Conservation (phyloP, 306 rosid species). For the Malus orientalis region DNA sequence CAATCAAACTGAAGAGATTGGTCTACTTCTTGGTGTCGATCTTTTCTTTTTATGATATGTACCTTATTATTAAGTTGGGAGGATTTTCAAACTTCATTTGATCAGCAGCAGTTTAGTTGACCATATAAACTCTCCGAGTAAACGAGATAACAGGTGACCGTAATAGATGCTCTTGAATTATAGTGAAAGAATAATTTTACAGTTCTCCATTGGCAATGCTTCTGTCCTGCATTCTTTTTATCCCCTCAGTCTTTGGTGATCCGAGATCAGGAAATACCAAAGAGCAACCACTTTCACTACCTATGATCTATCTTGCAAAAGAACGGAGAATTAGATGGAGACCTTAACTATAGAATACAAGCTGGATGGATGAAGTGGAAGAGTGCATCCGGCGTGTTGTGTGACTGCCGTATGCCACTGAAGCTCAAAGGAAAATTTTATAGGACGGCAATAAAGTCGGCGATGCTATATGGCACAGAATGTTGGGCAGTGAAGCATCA, state of each 20-base stretch:
- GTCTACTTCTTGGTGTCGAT: neutral
- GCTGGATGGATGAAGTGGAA: too few relatives aligned
- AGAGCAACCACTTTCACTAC: too few relatives aligned
- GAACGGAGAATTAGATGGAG: too few relatives aligned
- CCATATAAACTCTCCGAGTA: neutral
- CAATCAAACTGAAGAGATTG: slow-evolving; percentile 4
- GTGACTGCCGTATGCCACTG: too few relatives aligned
- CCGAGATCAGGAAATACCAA: too few relatives aligned
- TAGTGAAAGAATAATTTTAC: neutral
- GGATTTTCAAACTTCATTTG: neutral
- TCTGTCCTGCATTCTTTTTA: neutral
- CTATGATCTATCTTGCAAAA: too few relatives aligned
- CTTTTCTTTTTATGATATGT: neutral
- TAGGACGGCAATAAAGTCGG: too few relatives aligned
- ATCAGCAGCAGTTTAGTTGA: neutral
- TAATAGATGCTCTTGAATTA: neutral
- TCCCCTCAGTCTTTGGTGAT: neutral
- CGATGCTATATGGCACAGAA: too few relatives aligned
- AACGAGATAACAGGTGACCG: neutral
- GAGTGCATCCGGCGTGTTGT: too few relatives aligned
- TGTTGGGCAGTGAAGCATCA: too few relatives aligned
- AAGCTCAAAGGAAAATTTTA: too few relatives aligned
- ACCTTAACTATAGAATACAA: too few relatives aligned
- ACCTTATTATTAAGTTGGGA: neutral
- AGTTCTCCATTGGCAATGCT: neutral